Percentiles rank a stretch among this genome's conserved stretches.
phyloP scores from a whole-genome alignment of 441 rosid species.

The Gossypium armourianum region DNA sequence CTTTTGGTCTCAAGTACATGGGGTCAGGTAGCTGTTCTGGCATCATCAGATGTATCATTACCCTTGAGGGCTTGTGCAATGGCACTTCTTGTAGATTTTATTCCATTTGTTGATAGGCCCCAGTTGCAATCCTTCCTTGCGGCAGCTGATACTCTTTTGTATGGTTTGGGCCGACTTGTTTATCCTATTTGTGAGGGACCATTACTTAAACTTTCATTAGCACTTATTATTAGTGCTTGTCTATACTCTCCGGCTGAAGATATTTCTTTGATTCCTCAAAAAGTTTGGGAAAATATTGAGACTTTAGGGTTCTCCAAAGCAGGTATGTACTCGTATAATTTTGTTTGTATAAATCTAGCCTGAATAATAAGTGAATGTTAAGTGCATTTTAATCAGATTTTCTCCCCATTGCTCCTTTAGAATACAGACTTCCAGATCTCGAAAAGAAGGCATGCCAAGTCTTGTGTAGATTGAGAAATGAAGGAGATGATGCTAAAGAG shows the following conservation, averaged over 20 bases:
- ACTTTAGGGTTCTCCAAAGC: constrained; percentile 39
- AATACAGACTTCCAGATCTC: constrained; percentile 38
- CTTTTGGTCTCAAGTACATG: constrained; percentile 57
- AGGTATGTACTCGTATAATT: constrained; percentile 30
- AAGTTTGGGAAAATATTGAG: constrained; percentile 58
- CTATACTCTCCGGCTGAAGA: constrained; percentile 59
- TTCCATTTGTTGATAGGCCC: constrained; percentile 46
- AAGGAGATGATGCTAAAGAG: constrained; percentile 60
- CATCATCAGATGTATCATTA: constrained; percentile 50
- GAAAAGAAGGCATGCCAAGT: constrained; percentile 64
- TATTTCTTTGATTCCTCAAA: constrained; percentile 54
- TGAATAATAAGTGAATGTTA: background rate
- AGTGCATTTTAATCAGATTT: constrained; percentile 3
- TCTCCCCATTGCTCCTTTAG: constrained; percentile 22
- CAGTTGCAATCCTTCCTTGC: constrained; percentile 58
- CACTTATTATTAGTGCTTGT: constrained; percentile 63
- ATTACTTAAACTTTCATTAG: constrained; percentile 51
- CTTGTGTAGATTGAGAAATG: constrained; percentile 54
- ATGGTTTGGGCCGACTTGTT: constrained; percentile 38
- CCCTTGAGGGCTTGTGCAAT: constrained; percentile 49
- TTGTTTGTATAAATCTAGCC: background rate
- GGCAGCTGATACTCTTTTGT: constrained; percentile 51
- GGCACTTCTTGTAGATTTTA: constrained; percentile 53
- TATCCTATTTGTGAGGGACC: constrained; percentile 54
- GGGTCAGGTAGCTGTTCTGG: constrained; percentile 56